A percentile compares a stretch with the other conserved stretches of the same genome.
phyloP scores from a whole-genome alignment of 139 green algal genomes.

The Ostreobium quekettii region DNA sequence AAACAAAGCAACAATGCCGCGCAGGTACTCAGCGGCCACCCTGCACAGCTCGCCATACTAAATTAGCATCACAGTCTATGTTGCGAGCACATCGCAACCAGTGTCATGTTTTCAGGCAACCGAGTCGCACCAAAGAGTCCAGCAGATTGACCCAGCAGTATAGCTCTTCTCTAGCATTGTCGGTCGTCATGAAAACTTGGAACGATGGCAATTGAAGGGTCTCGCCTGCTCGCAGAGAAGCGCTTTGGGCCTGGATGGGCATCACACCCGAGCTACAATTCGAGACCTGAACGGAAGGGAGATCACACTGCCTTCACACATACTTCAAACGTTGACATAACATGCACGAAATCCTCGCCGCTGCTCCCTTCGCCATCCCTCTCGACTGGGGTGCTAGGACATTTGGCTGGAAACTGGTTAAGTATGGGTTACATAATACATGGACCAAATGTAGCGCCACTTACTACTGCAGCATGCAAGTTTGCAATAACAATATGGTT shows the following conservation, averaged over 20 bases:
- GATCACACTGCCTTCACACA: not conserved
- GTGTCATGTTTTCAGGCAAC: conserved; percentile 6
- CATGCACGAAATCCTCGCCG: too few species aligned
- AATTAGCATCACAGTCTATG: too few species aligned
- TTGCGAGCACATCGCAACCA: conserved; percentile 7
- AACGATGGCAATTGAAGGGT: not conserved
- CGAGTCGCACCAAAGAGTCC: conserved; percentile 25
- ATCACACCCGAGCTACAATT: conserved; percentile 10
- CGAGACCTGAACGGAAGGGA: not conserved
- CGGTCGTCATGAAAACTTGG: conserved; percentile 13
- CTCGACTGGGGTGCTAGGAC: too few species aligned
- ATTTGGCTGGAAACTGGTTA: too few species aligned
- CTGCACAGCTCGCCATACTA: too few species aligned
- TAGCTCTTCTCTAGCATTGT: conserved; percentile 5
- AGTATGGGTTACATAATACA: too few species aligned
- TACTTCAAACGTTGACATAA: not conserved
- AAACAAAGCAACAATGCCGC: not conserved
- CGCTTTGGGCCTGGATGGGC: not conserved
- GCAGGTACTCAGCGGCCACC: too few species aligned
- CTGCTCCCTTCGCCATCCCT: too few species aligned
- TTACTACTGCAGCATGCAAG: too few species aligned
- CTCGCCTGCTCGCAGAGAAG: not conserved
- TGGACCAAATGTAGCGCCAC: too few species aligned
- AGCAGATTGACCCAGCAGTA: conserved; percentile 40
- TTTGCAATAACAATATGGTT: too few species aligned